These are phyloP conservation scores for Drechmeria coniospora DNA, from an alignment of 2,329 filamentous ascomycete genomes.

Conservation along the genomic window DNA sequence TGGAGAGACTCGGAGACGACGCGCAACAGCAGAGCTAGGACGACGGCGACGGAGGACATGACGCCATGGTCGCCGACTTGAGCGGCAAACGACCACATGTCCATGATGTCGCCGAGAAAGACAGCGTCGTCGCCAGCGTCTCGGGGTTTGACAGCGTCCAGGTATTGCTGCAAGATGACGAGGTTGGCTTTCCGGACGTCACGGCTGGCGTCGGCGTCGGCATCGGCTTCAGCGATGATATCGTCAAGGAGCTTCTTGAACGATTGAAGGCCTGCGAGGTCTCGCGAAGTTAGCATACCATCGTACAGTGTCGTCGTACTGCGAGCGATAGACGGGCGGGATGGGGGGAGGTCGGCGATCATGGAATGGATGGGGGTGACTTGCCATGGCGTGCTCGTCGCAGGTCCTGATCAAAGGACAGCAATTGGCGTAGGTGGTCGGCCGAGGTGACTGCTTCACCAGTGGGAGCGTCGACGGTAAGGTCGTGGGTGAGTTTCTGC, in stretches of 20 bases:
- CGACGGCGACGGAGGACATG: conserved; percentile 65
- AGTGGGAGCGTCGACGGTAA: conserved; percentile 39
- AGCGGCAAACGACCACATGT: conserved; percentile 74
- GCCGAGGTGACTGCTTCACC: conserved; percentile 47
- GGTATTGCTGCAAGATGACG: conserved; percentile 53
- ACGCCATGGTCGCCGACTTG: conserved; percentile 68
- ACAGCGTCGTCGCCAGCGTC: conserved; percentile 31
- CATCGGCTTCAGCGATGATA: conserved; percentile 38
- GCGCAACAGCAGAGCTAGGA: conserved; percentile 68
- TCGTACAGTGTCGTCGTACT: no score
- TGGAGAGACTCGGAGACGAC: conserved; percentile 60
- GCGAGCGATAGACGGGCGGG: no score
- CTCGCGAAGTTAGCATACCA: not conserved
- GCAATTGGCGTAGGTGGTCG: conserved; percentile 51
- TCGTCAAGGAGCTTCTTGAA: conserved; percentile 59
- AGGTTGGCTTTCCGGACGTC: conserved; percentile 25
- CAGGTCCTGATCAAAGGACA: conserved; percentile 57
- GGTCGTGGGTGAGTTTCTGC: conserved; percentile 39
- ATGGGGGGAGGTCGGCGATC: no score
- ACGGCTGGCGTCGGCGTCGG: no score
- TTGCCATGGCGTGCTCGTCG: conserved; percentile 50
- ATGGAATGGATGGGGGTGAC: conserved; percentile 3
- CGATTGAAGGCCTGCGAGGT: conserved; percentile 41
- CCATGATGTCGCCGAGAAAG: conserved; percentile 65
- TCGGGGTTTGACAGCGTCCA: conserved; percentile 38